phyloP scores from a whole-genome alignment of 805 yeast genomes.

The Myxozyma udenii region DNA sequence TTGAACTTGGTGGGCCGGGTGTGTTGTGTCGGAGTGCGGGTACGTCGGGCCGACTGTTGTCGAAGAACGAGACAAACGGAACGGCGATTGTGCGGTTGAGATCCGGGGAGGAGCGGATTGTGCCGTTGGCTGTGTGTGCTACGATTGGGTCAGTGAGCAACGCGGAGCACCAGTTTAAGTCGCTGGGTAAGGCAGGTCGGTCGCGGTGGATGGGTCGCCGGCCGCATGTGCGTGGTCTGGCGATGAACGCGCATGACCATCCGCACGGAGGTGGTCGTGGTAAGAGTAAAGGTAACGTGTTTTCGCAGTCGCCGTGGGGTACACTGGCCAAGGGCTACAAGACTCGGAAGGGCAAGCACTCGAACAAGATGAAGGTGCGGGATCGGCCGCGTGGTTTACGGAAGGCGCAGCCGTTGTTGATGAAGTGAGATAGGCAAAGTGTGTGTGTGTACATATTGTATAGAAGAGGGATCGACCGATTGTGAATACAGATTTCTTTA shows the following conservation, averaged over 20 bases:
- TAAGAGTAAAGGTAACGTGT: constrained; percentile 92
- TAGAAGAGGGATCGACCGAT: neutral
- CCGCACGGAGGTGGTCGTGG: constrained; percentile 99
- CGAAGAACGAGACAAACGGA: constrained; percentile 66
- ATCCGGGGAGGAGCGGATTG: constrained; percentile 91
- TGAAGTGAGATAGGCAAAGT: neutral
- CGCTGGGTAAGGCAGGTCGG: constrained; percentile 96
- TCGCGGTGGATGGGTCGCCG: constrained; percentile 87
- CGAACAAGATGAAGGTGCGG: constrained; percentile 77
- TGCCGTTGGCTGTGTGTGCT: constrained; percentile 82
- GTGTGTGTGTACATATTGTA: neutral
- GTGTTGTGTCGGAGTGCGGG: constrained; percentile 94
- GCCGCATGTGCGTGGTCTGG: constrained; percentile 96
- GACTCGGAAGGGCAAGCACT: constrained; percentile 79
- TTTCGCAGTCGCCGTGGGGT: constrained; percentile 96
- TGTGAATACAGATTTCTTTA: no score
- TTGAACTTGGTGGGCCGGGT: constrained; percentile 71
- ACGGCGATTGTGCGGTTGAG: constrained; percentile 78
- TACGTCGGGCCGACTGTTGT: constrained; percentile 80
- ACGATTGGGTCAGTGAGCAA: constrained; percentile 92
- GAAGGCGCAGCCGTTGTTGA: constrained; percentile 14
- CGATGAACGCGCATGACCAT: constrained; percentile 96
- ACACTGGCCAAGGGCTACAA: constrained; percentile 84
- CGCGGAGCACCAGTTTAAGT: constrained; percentile 82
- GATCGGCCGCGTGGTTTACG: constrained; percentile 83